phyloP scores from a whole-genome alignment of 176 grass and related monocot genomes.

The Triticum monococcum region DNA sequence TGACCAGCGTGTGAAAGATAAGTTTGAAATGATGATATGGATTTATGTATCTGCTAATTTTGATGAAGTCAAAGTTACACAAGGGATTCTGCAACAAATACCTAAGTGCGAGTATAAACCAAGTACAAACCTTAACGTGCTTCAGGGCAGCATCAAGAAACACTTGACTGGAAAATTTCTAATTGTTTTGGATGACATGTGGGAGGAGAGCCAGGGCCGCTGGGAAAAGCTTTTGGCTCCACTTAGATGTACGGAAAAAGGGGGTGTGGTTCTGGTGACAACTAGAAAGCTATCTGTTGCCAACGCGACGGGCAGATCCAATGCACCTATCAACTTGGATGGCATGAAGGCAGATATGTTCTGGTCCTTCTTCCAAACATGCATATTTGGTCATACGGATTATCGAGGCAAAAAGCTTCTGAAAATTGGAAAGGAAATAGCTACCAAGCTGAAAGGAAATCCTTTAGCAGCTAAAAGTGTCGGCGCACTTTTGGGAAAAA shows the following conservation, averaged over 20 bases:
- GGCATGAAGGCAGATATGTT: slow-evolving; percentile 37
- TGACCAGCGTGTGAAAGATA: neutral
- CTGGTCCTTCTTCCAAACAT: slow-evolving; percentile 36
- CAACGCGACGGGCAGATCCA: neutral
- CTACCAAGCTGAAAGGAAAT: slow-evolving; percentile 36
- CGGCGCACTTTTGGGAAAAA: slow-evolving; percentile 34
- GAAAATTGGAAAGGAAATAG: slow-evolving; percentile 40
- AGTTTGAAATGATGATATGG: slow-evolving; percentile 38
- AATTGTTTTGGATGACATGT: slow-evolving; percentile 62
- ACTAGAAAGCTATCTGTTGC: slow-evolving; percentile 42
- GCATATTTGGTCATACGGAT: slow-evolving; percentile 38
- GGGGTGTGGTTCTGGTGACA: slow-evolving; percentile 46
- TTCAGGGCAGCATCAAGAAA: slow-evolving; percentile 29
- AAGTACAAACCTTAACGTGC: slow-evolving; percentile 5
- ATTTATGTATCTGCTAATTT: slow-evolving; percentile 45
- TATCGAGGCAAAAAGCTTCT: neutral
- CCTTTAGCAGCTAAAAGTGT: slow-evolving; percentile 62
- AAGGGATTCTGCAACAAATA: slow-evolving; percentile 27
- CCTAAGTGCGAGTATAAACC: neutral
- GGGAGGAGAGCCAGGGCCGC: slow-evolving; percentile 42
- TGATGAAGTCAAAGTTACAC: slow-evolving; percentile 40
- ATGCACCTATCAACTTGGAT: slow-evolving; percentile 24
- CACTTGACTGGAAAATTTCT: slow-evolving; percentile 42
- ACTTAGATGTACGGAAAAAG: slow-evolving; percentile 30
- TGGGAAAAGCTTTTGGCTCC: slow-evolving; percentile 54